phyloP scores from a whole-genome alignment of 176 grass and related monocot genomes.

The Phoenix dactylifera region DNA sequence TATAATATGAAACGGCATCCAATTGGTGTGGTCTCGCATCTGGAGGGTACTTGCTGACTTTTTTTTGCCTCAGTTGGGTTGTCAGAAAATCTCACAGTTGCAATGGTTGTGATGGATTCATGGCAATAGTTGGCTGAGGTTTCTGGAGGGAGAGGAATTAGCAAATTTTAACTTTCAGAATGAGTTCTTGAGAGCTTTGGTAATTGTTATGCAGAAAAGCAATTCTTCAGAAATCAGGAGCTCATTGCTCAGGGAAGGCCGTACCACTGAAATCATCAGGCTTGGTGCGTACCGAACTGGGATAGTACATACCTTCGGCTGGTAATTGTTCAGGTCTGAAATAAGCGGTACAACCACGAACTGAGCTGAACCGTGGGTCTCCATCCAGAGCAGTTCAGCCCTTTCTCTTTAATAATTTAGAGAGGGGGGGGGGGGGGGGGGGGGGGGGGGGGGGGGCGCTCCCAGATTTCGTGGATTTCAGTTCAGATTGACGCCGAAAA shows the following conservation, averaged over 20 bases:
- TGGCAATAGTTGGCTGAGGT: slow-evolving; percentile 81
- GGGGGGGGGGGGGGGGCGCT: no score
- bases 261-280: slow-evolving; percentile 63
- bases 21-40: slow-evolving; percentile 88
- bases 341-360: no score
- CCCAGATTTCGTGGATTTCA: no score
- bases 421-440: no score
- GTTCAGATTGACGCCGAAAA: no score
- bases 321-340: no score
- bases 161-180: slow-evolving; percentile 95
- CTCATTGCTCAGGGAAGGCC: slow-evolving; percentile 53
- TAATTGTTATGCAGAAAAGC: slow-evolving; percentile 81
- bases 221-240: slow-evolving; percentile 69
- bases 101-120: slow-evolving; percentile 98
- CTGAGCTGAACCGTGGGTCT: no score
- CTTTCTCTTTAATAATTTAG: no score
- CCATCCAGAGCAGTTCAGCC: no score
- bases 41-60: slow-evolving; percentile 88
- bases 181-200: slow-evolving; percentile 88
- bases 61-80: slow-evolving; percentile 71
- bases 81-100: slow-evolving; percentile 79
- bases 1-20: slow-evolving; percentile 88
- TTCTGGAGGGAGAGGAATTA: slow-evolving; percentile 89
- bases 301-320: slow-evolving; percentile 22
- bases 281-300: slow-evolving; percentile 32